Conservation (phyloP, 805 yeast species). For the Saccharomycopsis selenospora region DNA sequence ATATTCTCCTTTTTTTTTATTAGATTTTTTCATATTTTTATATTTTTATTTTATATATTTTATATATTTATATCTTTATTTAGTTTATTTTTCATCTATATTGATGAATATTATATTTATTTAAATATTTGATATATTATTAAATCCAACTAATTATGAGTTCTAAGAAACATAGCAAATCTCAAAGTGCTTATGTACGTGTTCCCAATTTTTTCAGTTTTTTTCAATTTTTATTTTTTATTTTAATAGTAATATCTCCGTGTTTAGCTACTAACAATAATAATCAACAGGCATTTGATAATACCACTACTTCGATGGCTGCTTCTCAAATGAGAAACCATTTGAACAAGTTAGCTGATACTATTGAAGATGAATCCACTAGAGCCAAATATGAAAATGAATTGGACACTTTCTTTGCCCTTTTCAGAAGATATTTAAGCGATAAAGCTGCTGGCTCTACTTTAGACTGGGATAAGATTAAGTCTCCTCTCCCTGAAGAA, state of each 20-base stretch:
- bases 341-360: conserved; percentile 79
- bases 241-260: not conserved
- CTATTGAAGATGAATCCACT: conserved; percentile 41
- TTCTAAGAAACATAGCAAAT: conserved; percentile 56
- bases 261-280: not conserved
- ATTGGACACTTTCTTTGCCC: conserved; percentile 89
- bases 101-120: too few species aligned
- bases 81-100: too few species aligned
- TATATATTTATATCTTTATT: too few species aligned
- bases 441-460: conserved; percentile 83
- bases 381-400: conserved; percentile 70
- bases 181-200: conserved; percentile 65
- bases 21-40: too few species aligned
- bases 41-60: too few species aligned
- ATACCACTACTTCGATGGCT: conserved; percentile 89
- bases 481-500: conserved; percentile 83
- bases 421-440: conserved; percentile 84
- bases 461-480: conserved; percentile 91
- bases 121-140: too few species aligned
- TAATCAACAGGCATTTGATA: conserved; percentile 69
- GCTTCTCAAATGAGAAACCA: conserved; percentile 98
- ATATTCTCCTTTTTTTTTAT: too few species aligned
- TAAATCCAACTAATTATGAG: not conserved
- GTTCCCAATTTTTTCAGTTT: conserved; percentile 1
- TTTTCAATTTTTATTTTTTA: not conserved